Evolutionary conservation across 2,329 filamentous ascomycete genomes (phyloP), one percentile per base, ranked within the genome.

Genomic region (Neoascochyta sp.): DNA sequence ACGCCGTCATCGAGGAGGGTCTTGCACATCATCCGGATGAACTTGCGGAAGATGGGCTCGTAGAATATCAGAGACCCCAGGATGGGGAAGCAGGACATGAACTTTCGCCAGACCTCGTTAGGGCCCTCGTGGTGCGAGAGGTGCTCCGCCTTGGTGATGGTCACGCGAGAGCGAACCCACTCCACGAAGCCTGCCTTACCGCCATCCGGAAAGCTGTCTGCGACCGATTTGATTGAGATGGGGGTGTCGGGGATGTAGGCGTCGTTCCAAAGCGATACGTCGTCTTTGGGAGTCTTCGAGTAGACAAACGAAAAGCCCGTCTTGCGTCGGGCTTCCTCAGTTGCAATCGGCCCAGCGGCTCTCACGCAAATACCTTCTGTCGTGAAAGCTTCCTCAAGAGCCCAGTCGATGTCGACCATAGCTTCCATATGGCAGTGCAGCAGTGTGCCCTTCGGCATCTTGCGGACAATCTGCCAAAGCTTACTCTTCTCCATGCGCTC

Each of bases 381-480:
- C 8, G 71, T 68, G 41, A 96, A 71, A 3, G 86, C 76, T 48
- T 83, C 73, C 5, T 81, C 75, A 21, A 94, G 73, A 6, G 95
- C 66, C 67, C 80, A 93, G 55, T 87, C 83, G 43, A 88, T 79
- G 59, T 95, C 84, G 27, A 94, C 83, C 80, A 93, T 93, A 49
- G 89, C 87, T 61, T 93, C 86, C 56, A 93, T 69, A 62, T 96
- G 89, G 23, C 86, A 86, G 66, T 96, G 89, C 38, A 94, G 66
- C 16, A 94, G 69, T 7, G 81, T 74, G 9, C 90, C 92, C 62
- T 96, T 96, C 16, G 90, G 90, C 84, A 96, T 87, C 43, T 70
- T 75, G 36, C 81, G 76, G 10, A 95, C 75, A 48, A 95, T 92
- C 43, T 79, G 74, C 87, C 87, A 96, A 14, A 95, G 71, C 53